Evolutionary conservation across 805 yeast species (phyloP), one percentile per base, ranked within the genome.

Genomic region (Candida bentonensis): DNA sequence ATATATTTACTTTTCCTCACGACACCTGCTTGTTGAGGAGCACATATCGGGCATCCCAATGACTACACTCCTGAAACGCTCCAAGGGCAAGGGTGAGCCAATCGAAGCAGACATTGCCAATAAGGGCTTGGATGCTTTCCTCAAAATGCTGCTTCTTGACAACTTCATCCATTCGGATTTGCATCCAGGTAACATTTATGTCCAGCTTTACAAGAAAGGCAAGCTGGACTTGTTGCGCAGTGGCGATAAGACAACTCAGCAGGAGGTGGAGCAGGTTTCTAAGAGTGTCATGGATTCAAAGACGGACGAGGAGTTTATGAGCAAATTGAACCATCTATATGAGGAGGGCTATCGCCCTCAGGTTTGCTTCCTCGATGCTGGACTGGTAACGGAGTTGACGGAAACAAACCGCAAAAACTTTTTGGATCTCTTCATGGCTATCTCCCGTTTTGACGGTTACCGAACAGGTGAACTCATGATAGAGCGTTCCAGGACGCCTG

Each of bases 131-230:
- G 95, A 92, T 59, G 83, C 96, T 3, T 92, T 92, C 54, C 67
- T 92, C 50, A 82, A 87, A 54, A 92, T 92, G 99, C 68, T 92
- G 49, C 81, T 92, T 43, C 63, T 89, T 44, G 94, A 92, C 64
- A 88, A 92, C 60, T 92, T 92, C 61, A 85, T 88, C 39, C 99
- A 92, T 60, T 89, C 97, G 0, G 99, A 92, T 64, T 68, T 92
- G 47, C 99, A 92, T 53, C 96, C 98, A 0, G 99, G 99, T 2
- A 92, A 92, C 60, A 84, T 92, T 56, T 75, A 87, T 68, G 74
- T 85, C 5, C 65, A 85, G 41, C 78, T 83, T 53, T 70, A 79
- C 52, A 76, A 76, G 51, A 70, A 64, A 47, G 47, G 48, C 7
- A 41, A 33, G 34, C 42, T 50, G 15, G 49, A 49, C 25, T 25